phyloP scores from a whole-genome alignment of 106 monocot genomes.

The Phalaenopsis equestris region DNA sequence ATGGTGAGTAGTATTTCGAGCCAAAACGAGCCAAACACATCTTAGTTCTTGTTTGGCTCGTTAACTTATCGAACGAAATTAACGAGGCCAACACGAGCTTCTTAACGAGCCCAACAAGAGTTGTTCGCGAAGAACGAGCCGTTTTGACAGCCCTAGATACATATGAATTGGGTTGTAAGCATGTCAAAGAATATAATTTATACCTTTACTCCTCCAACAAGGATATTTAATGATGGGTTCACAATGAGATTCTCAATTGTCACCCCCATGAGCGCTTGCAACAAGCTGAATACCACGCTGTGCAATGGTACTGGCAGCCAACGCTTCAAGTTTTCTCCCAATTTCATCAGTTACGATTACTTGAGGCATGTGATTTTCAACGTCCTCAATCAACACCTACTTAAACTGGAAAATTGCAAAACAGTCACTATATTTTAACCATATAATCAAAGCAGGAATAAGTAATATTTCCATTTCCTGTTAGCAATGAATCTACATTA shows the following conservation, averaged over 20 bases:
- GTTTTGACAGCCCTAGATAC: too few relatives aligned
- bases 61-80: too few relatives aligned
- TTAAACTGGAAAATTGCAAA: conserved; percentile 6
- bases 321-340: conserved; percentile 56
- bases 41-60: too few relatives aligned
- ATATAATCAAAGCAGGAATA: neutral
- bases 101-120: too few relatives aligned
- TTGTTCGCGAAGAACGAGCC: too few relatives aligned
- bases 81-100: too few relatives aligned
- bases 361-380: conserved; percentile 93
- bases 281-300: conserved; percentile 86
- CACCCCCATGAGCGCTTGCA: conserved; percentile 77
- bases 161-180: too few relatives aligned
- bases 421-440: neutral
- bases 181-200: neutral
- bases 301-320: conserved; percentile 87
- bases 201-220: conserved; percentile 93
- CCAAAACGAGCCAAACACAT: too few relatives aligned
- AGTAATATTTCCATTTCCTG: neutral
- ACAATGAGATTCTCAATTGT: conserved; percentile 55
- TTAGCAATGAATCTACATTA: neutral
- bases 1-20: too few relatives aligned
- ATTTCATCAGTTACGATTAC: conserved; percentile 92
- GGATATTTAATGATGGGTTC: conserved; percentile 73
- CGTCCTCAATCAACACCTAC: conserved; percentile 85